Evolutionary conservation across 495 filamentous ascomycete species (phyloP).

Genomic region (Stereocaulon alpinum): DNA sequence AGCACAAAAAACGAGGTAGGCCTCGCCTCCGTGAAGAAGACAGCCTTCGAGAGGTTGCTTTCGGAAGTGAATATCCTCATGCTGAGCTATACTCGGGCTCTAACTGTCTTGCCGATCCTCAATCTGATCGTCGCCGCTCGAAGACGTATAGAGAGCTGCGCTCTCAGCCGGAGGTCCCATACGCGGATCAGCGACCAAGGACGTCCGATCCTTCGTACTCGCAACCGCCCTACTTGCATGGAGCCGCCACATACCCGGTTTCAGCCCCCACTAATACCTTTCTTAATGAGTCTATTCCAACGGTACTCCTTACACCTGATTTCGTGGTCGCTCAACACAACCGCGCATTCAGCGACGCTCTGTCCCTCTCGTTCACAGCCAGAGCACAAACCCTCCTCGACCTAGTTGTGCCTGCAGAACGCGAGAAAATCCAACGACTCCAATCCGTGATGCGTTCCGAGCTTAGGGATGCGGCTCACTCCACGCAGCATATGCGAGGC

Average conservation of each 20-base stretch:
- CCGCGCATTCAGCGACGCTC: slow-evolving; percentile 21
- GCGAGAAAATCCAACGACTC: slow-evolving; percentile 23
- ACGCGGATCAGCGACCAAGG: slow-evolving; percentile 19
- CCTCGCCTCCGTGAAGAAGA: slow-evolving; percentile 85
- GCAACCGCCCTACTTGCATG: slow-evolving; percentile 14
- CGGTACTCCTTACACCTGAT: slow-evolving; percentile 22
- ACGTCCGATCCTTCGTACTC: slow-evolving; percentile 22
- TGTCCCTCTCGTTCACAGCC: slow-evolving; percentile 16
- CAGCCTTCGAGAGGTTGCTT: slow-evolving; percentile 25
- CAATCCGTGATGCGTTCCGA: slow-evolving; percentile 22
- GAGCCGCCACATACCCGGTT: slow-evolving; percentile 11
- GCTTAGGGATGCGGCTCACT: slow-evolving; percentile 20
- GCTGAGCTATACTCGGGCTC: slow-evolving; percentile 15
- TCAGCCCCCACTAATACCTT: slow-evolving; percentile 17
- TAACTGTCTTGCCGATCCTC: slow-evolving; percentile 15
- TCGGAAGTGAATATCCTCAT: slow-evolving; percentile 19
- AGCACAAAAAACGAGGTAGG: slow-evolving; percentile 90
- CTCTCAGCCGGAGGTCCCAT: slow-evolving; percentile 20
- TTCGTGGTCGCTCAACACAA: slow-evolving; percentile 24
- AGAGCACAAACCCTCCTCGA: slow-evolving; percentile 21
- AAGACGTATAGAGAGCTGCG: slow-evolving; percentile 25
- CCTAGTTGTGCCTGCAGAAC: slow-evolving; percentile 21
- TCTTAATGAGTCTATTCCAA: slow-evolving; percentile 18
- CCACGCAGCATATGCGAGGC: slow-evolving; percentile 19
- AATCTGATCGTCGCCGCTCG: slow-evolving; percentile 20